Conservation (phyloP, 305 asterid genomes). For the Ajuga reptans region DNA sequence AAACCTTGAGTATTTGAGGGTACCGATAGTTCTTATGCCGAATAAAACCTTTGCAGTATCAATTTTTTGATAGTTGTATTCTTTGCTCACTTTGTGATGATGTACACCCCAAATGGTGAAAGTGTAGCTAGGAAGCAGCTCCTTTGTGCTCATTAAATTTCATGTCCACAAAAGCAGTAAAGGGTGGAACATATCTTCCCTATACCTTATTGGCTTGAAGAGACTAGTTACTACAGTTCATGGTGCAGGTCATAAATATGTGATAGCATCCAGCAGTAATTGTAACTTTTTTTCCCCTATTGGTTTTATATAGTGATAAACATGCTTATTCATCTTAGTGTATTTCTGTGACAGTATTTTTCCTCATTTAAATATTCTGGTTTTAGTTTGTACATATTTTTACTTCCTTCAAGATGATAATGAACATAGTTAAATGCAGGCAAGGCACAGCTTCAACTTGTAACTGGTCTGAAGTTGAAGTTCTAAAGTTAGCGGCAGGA, state of each 20-base stretch:
- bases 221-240: not conserved
- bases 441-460: slow-evolving; percentile 31
- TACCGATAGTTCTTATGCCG: not conserved
- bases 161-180: not conserved
- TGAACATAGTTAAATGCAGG: slow-evolving; percentile 39
- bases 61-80: slow-evolving; percentile 6
- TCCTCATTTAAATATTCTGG: not conserved
- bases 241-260: not conserved
- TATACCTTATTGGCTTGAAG: not conserved
- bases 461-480: slow-evolving; percentile 73
- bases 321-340: not conserved
- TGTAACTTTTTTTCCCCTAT: not conserved
- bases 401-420: slow-evolving; percentile 22
- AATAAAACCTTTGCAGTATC: not conserved
- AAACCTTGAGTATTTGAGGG: not conserved
- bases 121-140: not conserved
- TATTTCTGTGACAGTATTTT: not conserved
- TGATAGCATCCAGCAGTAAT: not conserved
- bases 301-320: too few species aligned
- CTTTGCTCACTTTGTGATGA: not conserved
- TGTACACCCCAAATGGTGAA: not conserved
- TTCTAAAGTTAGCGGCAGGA: slow-evolving; percentile 84
- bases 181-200: not conserved
- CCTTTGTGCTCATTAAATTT: not conserved
- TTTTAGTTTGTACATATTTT: not conserved